Conservation (phyloP, 2,329 filamentous ascomycete species). For the Calonectria multiphialidica region DNA sequence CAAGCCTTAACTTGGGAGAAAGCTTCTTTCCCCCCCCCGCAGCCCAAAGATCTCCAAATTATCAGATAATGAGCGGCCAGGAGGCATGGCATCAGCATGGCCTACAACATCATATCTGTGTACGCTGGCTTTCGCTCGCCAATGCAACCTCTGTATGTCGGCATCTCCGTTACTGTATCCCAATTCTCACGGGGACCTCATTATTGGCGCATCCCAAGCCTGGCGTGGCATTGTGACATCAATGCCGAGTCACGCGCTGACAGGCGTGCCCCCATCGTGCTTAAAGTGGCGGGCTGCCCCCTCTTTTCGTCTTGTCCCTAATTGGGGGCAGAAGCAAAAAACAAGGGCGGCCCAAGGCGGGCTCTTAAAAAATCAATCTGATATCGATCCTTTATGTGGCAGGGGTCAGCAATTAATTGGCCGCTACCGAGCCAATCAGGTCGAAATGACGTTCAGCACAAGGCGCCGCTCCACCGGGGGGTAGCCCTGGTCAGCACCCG, state of each 20-base stretch:
- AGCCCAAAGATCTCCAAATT: background rate
- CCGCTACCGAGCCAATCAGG: slow-evolving; percentile 49
- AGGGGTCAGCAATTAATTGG: slow-evolving; percentile 45
- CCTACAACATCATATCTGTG: background rate
- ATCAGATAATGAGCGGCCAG: background rate
- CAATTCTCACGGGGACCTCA: slow-evolving; percentile 31
- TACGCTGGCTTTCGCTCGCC: background rate
- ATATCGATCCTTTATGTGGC: slow-evolving; percentile 49
- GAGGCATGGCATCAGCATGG: background rate
- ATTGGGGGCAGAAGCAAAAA: slow-evolving; percentile 18
- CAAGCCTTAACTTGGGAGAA: background rate
- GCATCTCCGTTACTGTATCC: slow-evolving; percentile 2
- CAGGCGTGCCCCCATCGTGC: slow-evolving; percentile 28
- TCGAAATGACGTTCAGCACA: slow-evolving; percentile 49
- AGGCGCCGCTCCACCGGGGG: slow-evolving; percentile 37
- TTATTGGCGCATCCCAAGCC: slow-evolving; percentile 28
- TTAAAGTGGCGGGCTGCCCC: slow-evolving; percentile 38
- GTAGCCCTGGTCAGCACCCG: slow-evolving; percentile 38
- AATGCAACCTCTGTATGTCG: slow-evolving; percentile 6
- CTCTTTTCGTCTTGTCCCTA: slow-evolving; percentile 17
- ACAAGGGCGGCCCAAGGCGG: slow-evolving; percentile 26
- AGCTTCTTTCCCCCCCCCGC: background rate
- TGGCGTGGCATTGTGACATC: slow-evolving; percentile 39
- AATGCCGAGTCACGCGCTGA: slow-evolving; percentile 41
- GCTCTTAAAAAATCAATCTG: slow-evolving; percentile 48